Percentiles rank a stretch among this genome's conserved stretches.
Evolutionary conservation across 129 eudicot genomes (phyloP).

Genomic region (Glebionis coronaria): DNA sequence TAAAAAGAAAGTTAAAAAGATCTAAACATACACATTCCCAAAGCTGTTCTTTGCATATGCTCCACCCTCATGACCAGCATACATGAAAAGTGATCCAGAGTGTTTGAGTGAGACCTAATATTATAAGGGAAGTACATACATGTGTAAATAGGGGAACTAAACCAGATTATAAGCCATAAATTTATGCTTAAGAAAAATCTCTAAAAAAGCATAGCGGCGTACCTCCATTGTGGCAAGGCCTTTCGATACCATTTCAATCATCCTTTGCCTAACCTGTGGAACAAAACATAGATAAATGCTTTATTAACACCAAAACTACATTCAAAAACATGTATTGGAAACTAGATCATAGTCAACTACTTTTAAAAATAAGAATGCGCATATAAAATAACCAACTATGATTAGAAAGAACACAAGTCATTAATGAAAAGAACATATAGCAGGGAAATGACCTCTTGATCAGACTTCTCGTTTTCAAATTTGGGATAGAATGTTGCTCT

Average conservation of each 20-base stretch:
- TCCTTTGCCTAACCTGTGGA: slow-evolving; percentile 74
- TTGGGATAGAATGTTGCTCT: slow-evolving; percentile 96
- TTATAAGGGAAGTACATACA: slow-evolving; percentile 5
- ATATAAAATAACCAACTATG: too few relatives aligned
- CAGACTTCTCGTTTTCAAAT: slow-evolving; percentile 97
- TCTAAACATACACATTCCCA: slow-evolving; percentile 74
- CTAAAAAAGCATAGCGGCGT: slow-evolving; percentile 6
- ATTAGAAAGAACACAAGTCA: neutral
- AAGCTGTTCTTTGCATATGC: slow-evolving; percentile 97
- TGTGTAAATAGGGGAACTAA: neutral
- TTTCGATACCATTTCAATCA: slow-evolving; percentile 84
- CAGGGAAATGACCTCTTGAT: slow-evolving; percentile 70
- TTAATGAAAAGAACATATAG: neutral
- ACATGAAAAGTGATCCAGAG: slow-evolving; percentile 99
- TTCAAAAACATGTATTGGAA: too few relatives aligned
- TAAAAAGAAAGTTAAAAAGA: neutral
- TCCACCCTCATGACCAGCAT: slow-evolving; percentile 98
- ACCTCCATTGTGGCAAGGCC: slow-evolving; percentile 97
- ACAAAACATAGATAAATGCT: slow-evolving; percentile 9
- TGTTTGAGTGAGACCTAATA: slow-evolving; percentile 93
- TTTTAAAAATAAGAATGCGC: neutral
- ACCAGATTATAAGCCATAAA: slow-evolving; percentile 12
- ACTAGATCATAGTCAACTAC: too few relatives aligned
- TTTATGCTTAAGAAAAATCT: slow-evolving; percentile 2
- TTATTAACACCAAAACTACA: slow-evolving; percentile 15